A percentile compares a stretch with the other conserved stretches of the same genome.
These are phyloP conservation scores for Coemansia sp. DNA, from an alignment of 192 early-diverging fungal species.

Conservation along the genomic window DNA sequence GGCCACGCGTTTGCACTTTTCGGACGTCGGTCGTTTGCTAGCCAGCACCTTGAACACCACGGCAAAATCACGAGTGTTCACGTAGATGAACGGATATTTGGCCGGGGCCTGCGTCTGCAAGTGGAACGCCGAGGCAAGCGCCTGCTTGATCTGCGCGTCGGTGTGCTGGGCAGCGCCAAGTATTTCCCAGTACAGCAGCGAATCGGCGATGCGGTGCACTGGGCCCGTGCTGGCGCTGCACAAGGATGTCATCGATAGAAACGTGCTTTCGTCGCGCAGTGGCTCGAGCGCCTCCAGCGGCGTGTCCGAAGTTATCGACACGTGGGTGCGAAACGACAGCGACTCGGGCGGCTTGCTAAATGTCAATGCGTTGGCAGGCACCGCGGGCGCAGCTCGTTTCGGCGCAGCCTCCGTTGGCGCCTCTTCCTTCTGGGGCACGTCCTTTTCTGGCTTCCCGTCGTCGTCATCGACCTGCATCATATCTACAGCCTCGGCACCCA, in stretches of 20 bases:
- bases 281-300: conserved; percentile 12
- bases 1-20: conserved; percentile 12
- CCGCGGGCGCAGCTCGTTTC: background rate
- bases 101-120: conserved; percentile 22
- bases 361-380: conserved; percentile 1
- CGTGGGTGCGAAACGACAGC: conserved; percentile 40
- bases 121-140: conserved; percentile 19
- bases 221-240: conserved; percentile 2
- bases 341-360: conserved; percentile 39
- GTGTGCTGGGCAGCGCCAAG: background rate
- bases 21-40: background rate
- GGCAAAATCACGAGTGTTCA: conserved; percentile 26
- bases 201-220: conserved; percentile 19
- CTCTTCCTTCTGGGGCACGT: background rate
- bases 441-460: background rate
- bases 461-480: conserved; percentile 30
- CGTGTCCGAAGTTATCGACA: conserved; percentile 14
- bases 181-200: conserved; percentile 31
- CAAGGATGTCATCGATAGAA: conserved; percentile 27
- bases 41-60: conserved; percentile 29
- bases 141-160: conserved; percentile 20
- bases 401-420: background rate
- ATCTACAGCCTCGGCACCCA: background rate
- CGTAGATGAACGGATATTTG: conserved; percentile 36
- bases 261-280: conserved; percentile 9